Base-by-base conservation (phyloP, 2,329 filamentous ascomycete genomes). In the Grosmannia penicillata region DNA sequence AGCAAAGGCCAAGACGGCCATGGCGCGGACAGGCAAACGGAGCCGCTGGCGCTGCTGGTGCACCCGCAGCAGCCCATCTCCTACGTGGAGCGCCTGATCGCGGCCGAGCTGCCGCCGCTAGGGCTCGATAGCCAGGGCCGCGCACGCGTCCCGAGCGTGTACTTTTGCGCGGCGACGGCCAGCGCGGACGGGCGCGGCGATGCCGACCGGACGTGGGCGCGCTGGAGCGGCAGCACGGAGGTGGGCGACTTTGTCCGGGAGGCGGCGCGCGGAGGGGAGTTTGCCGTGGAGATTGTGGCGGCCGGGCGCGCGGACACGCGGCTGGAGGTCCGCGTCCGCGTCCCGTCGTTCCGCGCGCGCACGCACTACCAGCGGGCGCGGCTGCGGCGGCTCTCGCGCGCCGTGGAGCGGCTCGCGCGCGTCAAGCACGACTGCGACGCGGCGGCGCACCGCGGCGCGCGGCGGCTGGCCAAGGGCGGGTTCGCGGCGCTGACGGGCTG, bases 161-260 rank as follows among this genome's bases (percentile, higher is more conserved):
- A 78, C 27, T 95, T 95, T 52, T 72, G 82, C 23, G 86, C 86
- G 10, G 77, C 89, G 48, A 82, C 85, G 43, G 70, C 77, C 3
- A 31, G 33, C 17, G 25, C 62, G 55, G 21, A 54, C 53, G 41
- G 64, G 56, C 27, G 49, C 31, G 22, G 48, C 4, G 53, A 57
- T 6, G 61, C 70, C 27, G 61, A 69, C 21, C 62, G 68, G 40
- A 71, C 74, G 38, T 91, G 89, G 62, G 83, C 94, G 3, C 77
- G 85, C 23, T 95, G 87, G 87, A 86, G 80, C 32, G 75, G 77
- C 30, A 83, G 78, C 23, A 94, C 87, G 1, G 87, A 95, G 54
- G 81, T 95, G 24, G 87, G 87, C 9, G 87, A 94, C 59, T 95
- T 95, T 52, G 91, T 95, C 47, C 76, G 85, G 8, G 87, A 95